A percentile compares a stretch with the other conserved stretches of the same genome.
Evolutionary conservation across 257 asterid species (phyloP).

Genomic region (Nicotiana sylvestris): DNA sequence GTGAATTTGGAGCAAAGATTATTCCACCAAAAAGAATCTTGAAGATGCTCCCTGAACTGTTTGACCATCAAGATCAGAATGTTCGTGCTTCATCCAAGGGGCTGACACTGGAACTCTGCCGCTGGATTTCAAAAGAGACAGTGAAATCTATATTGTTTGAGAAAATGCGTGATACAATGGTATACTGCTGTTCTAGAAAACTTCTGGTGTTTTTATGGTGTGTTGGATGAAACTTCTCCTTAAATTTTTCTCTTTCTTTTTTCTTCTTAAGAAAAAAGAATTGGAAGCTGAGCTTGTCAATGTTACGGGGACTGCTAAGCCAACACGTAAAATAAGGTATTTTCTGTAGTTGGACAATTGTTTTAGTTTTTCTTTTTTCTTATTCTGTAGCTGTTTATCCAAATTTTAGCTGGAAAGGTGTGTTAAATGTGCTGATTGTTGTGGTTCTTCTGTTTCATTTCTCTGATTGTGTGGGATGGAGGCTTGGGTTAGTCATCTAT

Average conservation of each 20-base stretch:
- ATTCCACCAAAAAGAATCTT: conserved; percentile 92
- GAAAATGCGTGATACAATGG: conserved; percentile 99
- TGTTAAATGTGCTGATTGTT: not conserved
- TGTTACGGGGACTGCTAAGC: conserved; percentile 82
- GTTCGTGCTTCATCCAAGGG: conserved; percentile 99
- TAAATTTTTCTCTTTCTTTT: conserved; percentile 18
- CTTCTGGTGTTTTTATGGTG: not conserved
- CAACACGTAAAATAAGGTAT: conserved; percentile 93
- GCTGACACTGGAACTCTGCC: conserved; percentile 93
- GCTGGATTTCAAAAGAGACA: conserved; percentile 98
- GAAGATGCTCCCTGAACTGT: conserved; percentile 99
- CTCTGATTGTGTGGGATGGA: not conserved
- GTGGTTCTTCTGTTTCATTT: not conserved
- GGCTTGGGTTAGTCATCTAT: not conserved
- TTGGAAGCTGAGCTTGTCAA: conserved; percentile 93
- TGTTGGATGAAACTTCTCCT: not conserved
- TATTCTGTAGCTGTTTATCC: not conserved
- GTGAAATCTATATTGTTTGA: conserved; percentile 94
- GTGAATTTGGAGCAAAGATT: conserved; percentile 95
- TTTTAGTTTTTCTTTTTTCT: not conserved
- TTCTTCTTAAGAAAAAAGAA: conserved; percentile 77
- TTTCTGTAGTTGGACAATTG: not conserved
- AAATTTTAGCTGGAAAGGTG: conserved; percentile 4
- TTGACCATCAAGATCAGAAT: conserved; percentile 99
- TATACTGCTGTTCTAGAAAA: conserved; percentile 24